phyloP scores from a whole-genome alignment of 2,329 filamentous ascomycete genomes.

The Ophiostoma sp. region DNA sequence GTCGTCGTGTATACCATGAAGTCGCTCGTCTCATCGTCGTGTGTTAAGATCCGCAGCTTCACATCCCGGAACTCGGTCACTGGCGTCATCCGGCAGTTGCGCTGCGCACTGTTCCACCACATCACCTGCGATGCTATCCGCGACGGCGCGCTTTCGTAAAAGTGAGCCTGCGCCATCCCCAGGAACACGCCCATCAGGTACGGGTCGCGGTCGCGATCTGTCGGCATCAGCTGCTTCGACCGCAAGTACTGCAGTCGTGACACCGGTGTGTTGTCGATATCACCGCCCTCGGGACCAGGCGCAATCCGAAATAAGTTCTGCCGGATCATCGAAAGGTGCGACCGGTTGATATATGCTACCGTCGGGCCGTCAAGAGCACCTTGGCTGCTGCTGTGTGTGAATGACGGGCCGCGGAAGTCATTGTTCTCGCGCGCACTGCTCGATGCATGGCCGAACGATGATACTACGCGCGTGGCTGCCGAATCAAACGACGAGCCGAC shows the following conservation, averaged over 20 bases:
- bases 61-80: slow-evolving; percentile 41
- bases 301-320: slow-evolving; percentile 44
- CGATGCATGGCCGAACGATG: slow-evolving; percentile 29
- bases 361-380: slow-evolving; percentile 32
- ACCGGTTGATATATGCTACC: slow-evolving; percentile 46
- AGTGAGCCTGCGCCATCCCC: slow-evolving; percentile 52
- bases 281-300: slow-evolving; percentile 36
- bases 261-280: slow-evolving; percentile 43
- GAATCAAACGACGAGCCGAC: slow-evolving; percentile 34
- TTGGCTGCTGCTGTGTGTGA: slow-evolving; percentile 21
- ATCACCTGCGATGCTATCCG: slow-evolving; percentile 29
- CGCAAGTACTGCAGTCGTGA: slow-evolving; percentile 43
- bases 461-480: slow-evolving; percentile 33
- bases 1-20: slow-evolving; percentile 51
- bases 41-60: slow-evolving; percentile 46
- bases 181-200: slow-evolving; percentile 49
- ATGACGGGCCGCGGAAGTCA: slow-evolving; percentile 25
- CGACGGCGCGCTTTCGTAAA: slow-evolving; percentile 37
- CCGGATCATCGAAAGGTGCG: slow-evolving; percentile 43
- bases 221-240: slow-evolving; percentile 44
- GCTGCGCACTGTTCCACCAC: slow-evolving; percentile 21
- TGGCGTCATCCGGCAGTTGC: background rate
- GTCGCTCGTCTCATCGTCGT: slow-evolving; percentile 43
- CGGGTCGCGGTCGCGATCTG: slow-evolving; percentile 46
- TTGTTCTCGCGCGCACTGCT: slow-evolving; percentile 23